A percentile compares a stretch with the other conserved stretches of the same genome.
Conservation (phyloP, 768 basidiomycete genomes). For the Termitomyces sp. region DNA sequence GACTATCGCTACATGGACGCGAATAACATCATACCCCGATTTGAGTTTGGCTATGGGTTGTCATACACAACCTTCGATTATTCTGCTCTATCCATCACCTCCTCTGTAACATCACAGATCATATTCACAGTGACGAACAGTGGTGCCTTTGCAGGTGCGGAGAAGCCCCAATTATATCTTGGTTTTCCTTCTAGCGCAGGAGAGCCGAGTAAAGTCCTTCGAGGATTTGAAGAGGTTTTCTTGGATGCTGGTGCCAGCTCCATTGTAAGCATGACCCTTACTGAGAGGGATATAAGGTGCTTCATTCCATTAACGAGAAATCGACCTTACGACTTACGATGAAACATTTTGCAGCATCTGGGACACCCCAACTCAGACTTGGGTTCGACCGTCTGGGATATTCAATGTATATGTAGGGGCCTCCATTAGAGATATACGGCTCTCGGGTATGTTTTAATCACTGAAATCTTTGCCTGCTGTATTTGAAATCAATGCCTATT, state of each 20-base stretch:
- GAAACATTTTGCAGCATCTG: conserved; percentile 32
- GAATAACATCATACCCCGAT: conserved; percentile 46
- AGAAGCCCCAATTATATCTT: conserved; percentile 52
- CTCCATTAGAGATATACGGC: conserved; percentile 41
- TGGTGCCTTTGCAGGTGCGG: conserved; percentile 43
- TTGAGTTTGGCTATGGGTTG: conserved; percentile 69
- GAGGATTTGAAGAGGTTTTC: conserved; percentile 46
- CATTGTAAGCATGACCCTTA: conserved; percentile 31
- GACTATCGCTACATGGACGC: conserved; percentile 67
- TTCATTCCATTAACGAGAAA: conserved; percentile 7
- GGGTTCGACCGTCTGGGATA: conserved; percentile 43
- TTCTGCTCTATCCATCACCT: conserved; percentile 38
- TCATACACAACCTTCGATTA: conserved; percentile 72
- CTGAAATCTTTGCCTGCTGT: not conserved
- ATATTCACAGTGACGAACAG: conserved; percentile 46
- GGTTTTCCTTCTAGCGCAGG: conserved; percentile 41
- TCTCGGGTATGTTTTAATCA: conserved; percentile 27
- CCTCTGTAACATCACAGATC: conserved; percentile 26
- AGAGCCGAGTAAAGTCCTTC: conserved; percentile 44
- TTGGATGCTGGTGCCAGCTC: conserved; percentile 32
- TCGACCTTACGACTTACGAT: not conserved
- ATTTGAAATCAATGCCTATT: too few relatives aligned
- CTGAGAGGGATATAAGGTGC: conserved; percentile 41
- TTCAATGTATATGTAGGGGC: conserved; percentile 52
- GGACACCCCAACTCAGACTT: conserved; percentile 48